Conservation (phyloP, 139 green algal species). For the Chlamydomonas sp. region DNA sequence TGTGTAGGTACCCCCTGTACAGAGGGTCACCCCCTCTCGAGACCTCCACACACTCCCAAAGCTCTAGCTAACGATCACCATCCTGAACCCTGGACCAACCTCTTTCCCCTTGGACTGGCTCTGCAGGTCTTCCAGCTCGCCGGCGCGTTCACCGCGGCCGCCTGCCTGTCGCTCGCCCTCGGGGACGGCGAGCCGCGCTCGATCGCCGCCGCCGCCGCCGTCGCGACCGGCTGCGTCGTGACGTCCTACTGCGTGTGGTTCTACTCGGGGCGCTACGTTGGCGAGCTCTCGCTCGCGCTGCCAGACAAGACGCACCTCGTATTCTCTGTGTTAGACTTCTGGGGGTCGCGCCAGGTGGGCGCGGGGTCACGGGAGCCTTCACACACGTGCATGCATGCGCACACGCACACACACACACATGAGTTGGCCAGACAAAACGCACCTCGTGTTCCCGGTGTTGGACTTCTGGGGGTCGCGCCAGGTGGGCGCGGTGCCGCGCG, state of each 20-base stretch:
- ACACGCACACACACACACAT: constrained; percentile 16
- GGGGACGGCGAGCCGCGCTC: constrained; percentile 16
- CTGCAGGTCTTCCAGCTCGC: constrained; percentile 67
- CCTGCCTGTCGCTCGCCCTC: constrained; percentile 14
- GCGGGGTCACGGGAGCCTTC: background rate
- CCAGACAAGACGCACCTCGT: constrained; percentile 15
- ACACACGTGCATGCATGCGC: background rate
- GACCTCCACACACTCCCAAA: too few relatives aligned
- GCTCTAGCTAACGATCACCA: too few relatives aligned
- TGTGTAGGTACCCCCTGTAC: too few relatives aligned
- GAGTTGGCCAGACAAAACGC: constrained; percentile 30
- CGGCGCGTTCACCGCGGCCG: constrained; percentile 29
- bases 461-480: too few relatives aligned
- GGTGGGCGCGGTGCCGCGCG: too few relatives aligned
- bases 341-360: constrained; percentile 9
- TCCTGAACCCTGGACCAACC: too few relatives aligned
- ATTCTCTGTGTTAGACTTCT: constrained; percentile 13
- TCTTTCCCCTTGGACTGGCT: too few relatives aligned
- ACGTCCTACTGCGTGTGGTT: constrained; percentile 52
- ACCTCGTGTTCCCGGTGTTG: too few relatives aligned
- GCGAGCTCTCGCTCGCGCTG: constrained; percentile 61
- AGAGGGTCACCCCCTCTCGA: too few relatives aligned
- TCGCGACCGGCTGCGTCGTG: constrained; percentile 35
- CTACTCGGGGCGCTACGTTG: constrained; percentile 69
- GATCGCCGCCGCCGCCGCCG: constrained; percentile 18